Evolutionary conservation across 78 protist genomes (phyloP).

Genomic region (Anaeramoeba flamelloides): DNA sequence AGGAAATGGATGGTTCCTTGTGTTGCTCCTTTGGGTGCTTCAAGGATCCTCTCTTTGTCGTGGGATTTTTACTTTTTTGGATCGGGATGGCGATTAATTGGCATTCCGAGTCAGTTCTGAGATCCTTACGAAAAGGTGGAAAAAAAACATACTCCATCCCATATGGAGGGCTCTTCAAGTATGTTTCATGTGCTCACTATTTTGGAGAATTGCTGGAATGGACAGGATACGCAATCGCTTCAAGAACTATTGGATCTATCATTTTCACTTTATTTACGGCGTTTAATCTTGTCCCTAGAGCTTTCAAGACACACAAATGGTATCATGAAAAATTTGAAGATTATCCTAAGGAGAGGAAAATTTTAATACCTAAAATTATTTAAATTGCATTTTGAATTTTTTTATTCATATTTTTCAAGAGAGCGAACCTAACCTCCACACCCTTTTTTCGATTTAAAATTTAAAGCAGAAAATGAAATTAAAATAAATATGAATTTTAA

Average conservation of each 20-base stretch:
- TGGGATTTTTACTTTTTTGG: neutral
- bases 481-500: too few species aligned
- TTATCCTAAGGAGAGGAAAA: neutral
- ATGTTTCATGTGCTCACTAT: neutral
- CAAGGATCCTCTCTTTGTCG: neutral
- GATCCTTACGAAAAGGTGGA: neutral
- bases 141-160: neutral
- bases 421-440: too few species aligned
- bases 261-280: neutral
- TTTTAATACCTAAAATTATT: neutral
- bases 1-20: neutral
- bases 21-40: neutral
- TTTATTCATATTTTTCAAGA: too few species aligned
- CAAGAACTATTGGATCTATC: neutral
- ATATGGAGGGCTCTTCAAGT: neutral
- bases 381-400: too few species aligned
- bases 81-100: neutral
- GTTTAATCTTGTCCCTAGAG: neutral
- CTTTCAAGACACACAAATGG: neutral
- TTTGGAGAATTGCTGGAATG: neutral
- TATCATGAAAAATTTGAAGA: neutral
- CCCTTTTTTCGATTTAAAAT: too few species aligned
- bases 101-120: neutral
- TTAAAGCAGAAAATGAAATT: too few species aligned
- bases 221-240: neutral